These are phyloP conservation scores for Psilocybe tampanensis DNA, from an alignment of 768 basidiomycete genomes.

Conservation along the genomic window DNA sequence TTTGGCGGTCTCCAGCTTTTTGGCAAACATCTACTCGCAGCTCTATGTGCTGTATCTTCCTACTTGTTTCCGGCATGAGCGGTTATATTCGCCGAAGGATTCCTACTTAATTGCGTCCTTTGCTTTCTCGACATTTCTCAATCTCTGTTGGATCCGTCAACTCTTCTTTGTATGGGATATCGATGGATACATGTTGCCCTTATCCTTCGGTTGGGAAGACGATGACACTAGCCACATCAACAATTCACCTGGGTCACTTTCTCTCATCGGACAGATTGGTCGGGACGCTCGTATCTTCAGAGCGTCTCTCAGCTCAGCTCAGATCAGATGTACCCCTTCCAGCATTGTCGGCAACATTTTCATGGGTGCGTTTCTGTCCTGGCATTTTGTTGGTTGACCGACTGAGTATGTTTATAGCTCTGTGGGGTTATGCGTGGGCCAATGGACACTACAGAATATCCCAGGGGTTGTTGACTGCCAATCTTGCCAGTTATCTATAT, in stretches of 20 bases:
- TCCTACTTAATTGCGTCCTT: conserved; percentile 15
- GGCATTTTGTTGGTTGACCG: neutral
- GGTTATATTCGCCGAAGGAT: conserved; percentile 16
- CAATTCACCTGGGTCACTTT: neutral
- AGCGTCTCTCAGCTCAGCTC: conserved; percentile 16
- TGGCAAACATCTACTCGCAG: conserved; percentile 20
- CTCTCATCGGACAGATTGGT: neutral
- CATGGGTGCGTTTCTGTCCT: conserved; percentile 17
- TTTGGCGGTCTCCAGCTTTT: conserved; percentile 15
- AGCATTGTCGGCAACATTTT: conserved; percentile 22
- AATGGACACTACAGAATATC: conserved; percentile 18
- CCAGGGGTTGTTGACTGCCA: conserved; percentile 26
- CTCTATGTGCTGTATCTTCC: conserved; percentile 13
- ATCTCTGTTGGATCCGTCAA: conserved; percentile 20
- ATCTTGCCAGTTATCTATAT: conserved; percentile 36
- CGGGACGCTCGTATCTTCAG: conserved; percentile 9
- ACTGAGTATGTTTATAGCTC: conserved; percentile 26
- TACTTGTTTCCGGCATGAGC: neutral
- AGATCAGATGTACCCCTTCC: conserved; percentile 24
- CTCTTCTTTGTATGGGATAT: conserved; percentile 18
- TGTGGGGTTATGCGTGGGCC: conserved; percentile 22
- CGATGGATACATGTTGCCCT: conserved; percentile 9
- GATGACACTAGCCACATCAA: conserved; percentile 2
- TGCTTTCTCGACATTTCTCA: conserved; percentile 16
- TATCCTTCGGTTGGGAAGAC: conserved; percentile 13